Conservation (phyloP, 441 rosid species). For the Arabidopsis hybrid region DNA sequence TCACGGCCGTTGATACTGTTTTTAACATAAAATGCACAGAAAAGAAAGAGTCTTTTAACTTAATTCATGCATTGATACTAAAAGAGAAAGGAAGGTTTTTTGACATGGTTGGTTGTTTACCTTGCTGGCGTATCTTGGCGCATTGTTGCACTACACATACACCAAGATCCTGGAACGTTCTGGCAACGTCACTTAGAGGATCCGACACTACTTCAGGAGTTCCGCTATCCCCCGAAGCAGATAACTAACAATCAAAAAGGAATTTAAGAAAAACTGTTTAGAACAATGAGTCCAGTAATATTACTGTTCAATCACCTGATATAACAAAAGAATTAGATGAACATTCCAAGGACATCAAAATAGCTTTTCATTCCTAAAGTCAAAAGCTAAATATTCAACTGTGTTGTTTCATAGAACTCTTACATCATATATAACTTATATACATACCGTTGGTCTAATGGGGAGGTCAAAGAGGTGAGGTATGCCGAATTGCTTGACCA, state of each 20-base stretch:
- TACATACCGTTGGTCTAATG: conserved; percentile 71
- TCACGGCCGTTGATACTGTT: conserved; percentile 90
- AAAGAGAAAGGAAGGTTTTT: conserved; percentile 1
- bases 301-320: too few relatives aligned
- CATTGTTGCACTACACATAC: conserved; percentile 94
- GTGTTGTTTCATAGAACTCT: not conserved
- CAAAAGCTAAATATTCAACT: too few relatives aligned
- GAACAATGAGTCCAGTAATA: not conserved
- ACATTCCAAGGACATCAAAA: too few relatives aligned
- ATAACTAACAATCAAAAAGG: conserved; percentile 55
- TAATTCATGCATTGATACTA: conserved; percentile 11
- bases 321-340: too few relatives aligned
- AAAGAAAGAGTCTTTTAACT: not conserved
- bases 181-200: conserved; percentile 89
- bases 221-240: conserved; percentile 97
- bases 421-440: not conserved
- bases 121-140: conserved; percentile 97
- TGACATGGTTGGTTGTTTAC: conserved; percentile 42
- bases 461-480: conserved; percentile 98
- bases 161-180: conserved; percentile 90
- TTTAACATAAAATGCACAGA: conserved; percentile 20
- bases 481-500: conserved; percentile 94
- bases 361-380: too few relatives aligned
- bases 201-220: conserved; percentile 89
- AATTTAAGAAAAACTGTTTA: not conserved